Conservation (phyloP, 1,284 basidiomycete genomes). For the Marasmius oreades region DNA sequence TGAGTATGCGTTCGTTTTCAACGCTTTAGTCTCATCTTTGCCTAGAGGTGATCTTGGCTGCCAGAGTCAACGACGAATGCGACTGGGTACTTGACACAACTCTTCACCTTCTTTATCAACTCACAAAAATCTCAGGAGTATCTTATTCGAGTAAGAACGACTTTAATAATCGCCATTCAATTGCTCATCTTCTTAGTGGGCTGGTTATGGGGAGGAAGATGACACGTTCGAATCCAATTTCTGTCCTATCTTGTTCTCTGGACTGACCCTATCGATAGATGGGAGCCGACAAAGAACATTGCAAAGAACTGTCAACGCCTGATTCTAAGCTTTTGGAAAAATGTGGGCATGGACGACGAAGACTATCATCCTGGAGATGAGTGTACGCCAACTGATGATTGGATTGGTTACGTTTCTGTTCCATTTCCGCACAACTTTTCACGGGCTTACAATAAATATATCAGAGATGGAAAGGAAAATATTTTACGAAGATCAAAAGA, state of each 20-base stretch:
- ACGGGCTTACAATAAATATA: not conserved
- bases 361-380: slow-evolving; percentile 11
- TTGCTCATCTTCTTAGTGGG: slow-evolving; percentile 10
- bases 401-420: slow-evolving; percentile 9
- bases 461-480: slow-evolving; percentile 2
- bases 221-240: slow-evolving; percentile 4
- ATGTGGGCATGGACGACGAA: slow-evolving; percentile 8
- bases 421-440: no score
- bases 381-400: not conserved
- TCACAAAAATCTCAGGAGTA: slow-evolving; percentile 6
- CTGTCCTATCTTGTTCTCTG: no score
- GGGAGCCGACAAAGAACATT: slow-evolving; percentile 10
- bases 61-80: slow-evolving; percentile 8
- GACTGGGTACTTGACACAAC: slow-evolving; percentile 10
- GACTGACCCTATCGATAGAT: slow-evolving; percentile 1
- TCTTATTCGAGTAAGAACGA: slow-evolving; percentile 6
- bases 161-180: not conserved
- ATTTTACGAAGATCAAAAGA: not conserved
- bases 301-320: slow-evolving; percentile 8
- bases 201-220: slow-evolving; percentile 7
- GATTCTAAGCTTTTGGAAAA: slow-evolving; percentile 6
- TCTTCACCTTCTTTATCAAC: not conserved
- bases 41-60: slow-evolving; percentile 10
- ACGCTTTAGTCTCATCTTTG: not conserved
- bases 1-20: no score